Base-by-base conservation (phyloP, 768 basidiomycete species). In the Sporobolomyces phaffii region DNA sequence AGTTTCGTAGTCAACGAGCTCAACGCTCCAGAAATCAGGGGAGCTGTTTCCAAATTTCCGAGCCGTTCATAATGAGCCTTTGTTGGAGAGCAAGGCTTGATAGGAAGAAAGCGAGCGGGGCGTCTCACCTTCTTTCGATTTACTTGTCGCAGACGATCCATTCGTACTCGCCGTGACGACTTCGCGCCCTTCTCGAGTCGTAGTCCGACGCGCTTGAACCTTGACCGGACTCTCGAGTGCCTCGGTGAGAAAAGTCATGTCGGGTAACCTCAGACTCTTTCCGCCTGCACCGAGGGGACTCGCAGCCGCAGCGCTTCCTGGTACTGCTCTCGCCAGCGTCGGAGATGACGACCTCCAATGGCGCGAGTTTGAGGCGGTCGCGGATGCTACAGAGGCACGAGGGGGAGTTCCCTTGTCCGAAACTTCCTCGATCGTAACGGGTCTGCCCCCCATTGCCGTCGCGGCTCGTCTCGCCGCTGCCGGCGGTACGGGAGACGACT, bases 231-330 rank as follows among this genome's bases (percentile, higher is more conserved):
- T 71, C 49, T 31, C 3, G 13, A 75, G 54, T 4, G 69, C 63
- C 9, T 75, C 74, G 7, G 74, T 75, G 5, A 75, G 26, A 7
- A 69, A 73, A 20, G 74, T 75, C 44, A 69, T 45, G 36, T 75
- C 68, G 10, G 74, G 74, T 20, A 75, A 36, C 11, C 69, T 63
- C 50, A 60, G 33, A 3, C 52, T 33, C 49, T 31, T 13, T 36
- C 29, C 33, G 14, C 61, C 61, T 24, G 22, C 61, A 26, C 50
- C 60, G 29, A 31, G 49, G 43, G 22, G n/a, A 17, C n/a, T 22
- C 20, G 22, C 29, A 47, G n/a, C 24, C 22, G 45, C 18, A n/a
- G 36, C 47, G 49, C 31, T 38, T 2, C 26, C 8, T 29, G 48
- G 29, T 29, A n/a, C n/a, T n/a, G n/a, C n/a, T n/a, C n/a, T n/a